Evolutionary conservation across 768 basidiomycete genomes (phyloP).

Genomic region (Termitomyces sp.): DNA sequence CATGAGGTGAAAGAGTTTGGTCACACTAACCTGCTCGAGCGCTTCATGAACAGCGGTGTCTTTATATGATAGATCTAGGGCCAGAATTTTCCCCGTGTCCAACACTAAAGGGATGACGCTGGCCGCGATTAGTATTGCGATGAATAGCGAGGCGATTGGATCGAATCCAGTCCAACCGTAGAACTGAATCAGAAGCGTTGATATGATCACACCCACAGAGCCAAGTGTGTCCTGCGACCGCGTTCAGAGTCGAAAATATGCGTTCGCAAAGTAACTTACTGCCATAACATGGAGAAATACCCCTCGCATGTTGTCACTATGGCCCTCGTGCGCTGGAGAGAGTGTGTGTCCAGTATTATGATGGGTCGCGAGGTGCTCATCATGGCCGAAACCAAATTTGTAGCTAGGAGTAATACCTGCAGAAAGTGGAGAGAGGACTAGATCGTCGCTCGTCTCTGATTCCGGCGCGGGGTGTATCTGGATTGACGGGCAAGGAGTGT

Average conservation of each 20-base stretch:
- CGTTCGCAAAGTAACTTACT: slow-evolving; percentile 38
- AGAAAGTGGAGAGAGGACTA: slow-evolving; percentile 20
- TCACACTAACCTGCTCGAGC: slow-evolving; percentile 54
- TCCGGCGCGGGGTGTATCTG: slow-evolving; percentile 27
- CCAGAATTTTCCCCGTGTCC: slow-evolving; percentile 86
- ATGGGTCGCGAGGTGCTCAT: slow-evolving; percentile 47
- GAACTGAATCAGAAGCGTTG: slow-evolving; percentile 90
- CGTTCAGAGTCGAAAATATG: slow-evolving; percentile 6
- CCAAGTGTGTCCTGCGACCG: slow-evolving; percentile 80
- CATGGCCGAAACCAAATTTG: slow-evolving; percentile 44
- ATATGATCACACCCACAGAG: slow-evolving; percentile 96
- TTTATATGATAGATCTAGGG: slow-evolving; percentile 76
- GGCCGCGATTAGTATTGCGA: slow-evolving; percentile 91
- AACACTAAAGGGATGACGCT: slow-evolving; percentile 94
- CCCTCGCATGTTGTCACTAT: slow-evolving; percentile 98
- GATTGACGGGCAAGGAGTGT: slow-evolving; percentile 39
- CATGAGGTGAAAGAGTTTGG: background rate
- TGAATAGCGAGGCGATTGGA: slow-evolving; percentile 95
- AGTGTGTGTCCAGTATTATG: slow-evolving; percentile 43
- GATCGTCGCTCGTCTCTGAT: slow-evolving; percentile 10
- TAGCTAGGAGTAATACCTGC: slow-evolving; percentile 58
- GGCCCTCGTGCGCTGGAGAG: slow-evolving; percentile 66
- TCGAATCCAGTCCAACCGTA: slow-evolving; percentile 99
- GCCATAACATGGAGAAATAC: slow-evolving; percentile 98
- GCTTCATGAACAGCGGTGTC: slow-evolving; percentile 53